Evolutionary conservation across 768 basidiomycete species (phyloP), one percentile per base, ranked within the genome.

Genomic region (Hirschioporus abietinus): DNA sequence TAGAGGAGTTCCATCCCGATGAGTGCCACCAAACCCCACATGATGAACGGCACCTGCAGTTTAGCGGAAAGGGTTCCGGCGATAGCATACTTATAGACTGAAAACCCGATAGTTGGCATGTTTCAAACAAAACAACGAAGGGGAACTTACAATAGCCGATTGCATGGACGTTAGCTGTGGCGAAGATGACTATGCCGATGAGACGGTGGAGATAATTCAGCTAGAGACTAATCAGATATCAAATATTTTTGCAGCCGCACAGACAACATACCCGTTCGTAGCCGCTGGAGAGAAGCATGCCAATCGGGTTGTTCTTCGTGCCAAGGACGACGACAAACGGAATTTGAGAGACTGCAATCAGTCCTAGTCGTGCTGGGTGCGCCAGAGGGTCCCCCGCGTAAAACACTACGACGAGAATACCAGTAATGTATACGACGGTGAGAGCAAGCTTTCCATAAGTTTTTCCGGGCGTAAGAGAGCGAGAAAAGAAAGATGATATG

Each of bases 131-230:
- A 6, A 7, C 17, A 6, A 61, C 35, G 52, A 27, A 60, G 52
- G 36, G 60, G 7, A 27, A 81, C 83, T 67, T 73, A 86, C 89
- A 76, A 67, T 81, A 86, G 24, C 84, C 83, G 17, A 89, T 64
- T 1, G 82, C 76, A 72, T 91, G 90, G 25, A 89, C 72, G 66
- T 90, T 85, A 5, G 79, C 80, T 23, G 83, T 83, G 25, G 90
- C 70, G 25, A 89, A 81, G 30, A 89, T 73, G 63, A 89, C 74
- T 25, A 82, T 77, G 15, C 89, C 92, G 3, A 82, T 76, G 73
- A 87, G 88, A 26, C 92, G 86, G 75, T 94, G 92, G 12, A 93
- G 75, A 74, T 82, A 91, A 76, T 92, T 92, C 65, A 92, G 78
- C 88, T 90, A 35, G 64, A 24, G 42, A n/a, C 60, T 18, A 17